A percentile compares a stretch with the other conserved stretches of the same genome.
Conservation (phyloP, 1,284 basidiomycete species). For the Papiliotrema flavescens region DNA sequence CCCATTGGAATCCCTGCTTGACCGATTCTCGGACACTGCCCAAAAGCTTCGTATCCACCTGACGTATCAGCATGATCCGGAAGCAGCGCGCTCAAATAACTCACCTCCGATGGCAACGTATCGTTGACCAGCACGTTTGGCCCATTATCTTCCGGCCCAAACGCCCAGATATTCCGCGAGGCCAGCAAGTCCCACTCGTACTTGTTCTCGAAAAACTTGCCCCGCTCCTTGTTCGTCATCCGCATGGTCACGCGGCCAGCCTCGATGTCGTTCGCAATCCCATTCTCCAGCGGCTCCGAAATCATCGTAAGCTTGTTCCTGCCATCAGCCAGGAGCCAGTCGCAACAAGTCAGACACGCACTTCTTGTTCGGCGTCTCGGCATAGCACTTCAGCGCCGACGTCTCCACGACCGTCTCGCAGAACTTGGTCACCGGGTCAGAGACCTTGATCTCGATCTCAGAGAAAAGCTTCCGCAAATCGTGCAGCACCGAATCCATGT, state of each 20-base stretch:
- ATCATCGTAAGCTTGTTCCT: conserved; percentile 98
- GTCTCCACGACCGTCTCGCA: conserved; percentile 99
- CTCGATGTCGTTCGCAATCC: conserved; percentile 92
- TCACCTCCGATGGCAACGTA: conserved; percentile 86
- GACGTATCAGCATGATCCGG: neutral
- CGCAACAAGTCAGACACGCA: conserved; percentile 46
- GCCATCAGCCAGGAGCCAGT: neutral
- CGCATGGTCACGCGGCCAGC: conserved; percentile 84
- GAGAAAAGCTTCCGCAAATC: conserved; percentile 88
- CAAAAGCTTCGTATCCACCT: conserved; percentile 91
- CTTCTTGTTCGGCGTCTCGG: conserved; percentile 99
- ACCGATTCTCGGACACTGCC: conserved; percentile 88
- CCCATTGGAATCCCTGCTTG: conserved; percentile 99
- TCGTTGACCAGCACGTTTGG: conserved; percentile 94
- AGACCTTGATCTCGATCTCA: conserved; percentile 99
- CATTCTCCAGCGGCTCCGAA: conserved; percentile 87
- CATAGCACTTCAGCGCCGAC: conserved; percentile 95
- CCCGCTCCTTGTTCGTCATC: conserved; percentile 88
- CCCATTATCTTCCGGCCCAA: conserved; percentile 92
- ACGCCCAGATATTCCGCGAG: conserved; percentile 99
- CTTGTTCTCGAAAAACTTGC: conserved; percentile 89
- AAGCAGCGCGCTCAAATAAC: conserved; percentile 3
- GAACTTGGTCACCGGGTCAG: conserved; percentile 97
- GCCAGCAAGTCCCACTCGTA: conserved; percentile 98
- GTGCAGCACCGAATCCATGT: conserved; percentile 95